Evolutionary conservation across 345 rosid species (phyloP).

Genomic region (Linum tenue): DNA sequence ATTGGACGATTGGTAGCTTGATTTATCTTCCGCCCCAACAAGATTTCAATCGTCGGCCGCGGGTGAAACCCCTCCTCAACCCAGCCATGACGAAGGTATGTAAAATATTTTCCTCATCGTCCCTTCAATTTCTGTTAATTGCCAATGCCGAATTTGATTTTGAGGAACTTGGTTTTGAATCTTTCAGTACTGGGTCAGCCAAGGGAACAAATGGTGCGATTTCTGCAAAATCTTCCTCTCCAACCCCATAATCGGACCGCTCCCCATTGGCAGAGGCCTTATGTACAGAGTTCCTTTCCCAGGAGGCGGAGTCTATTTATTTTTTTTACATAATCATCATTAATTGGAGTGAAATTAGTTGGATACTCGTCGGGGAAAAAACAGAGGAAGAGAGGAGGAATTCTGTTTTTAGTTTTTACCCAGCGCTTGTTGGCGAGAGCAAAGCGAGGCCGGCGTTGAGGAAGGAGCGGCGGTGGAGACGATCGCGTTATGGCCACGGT

Average conservation of each 20-base stretch:
- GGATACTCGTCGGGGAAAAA: background rate
- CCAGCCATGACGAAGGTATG: constrained; percentile 70
- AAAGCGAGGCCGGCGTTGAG: no score
- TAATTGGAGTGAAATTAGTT: background rate
- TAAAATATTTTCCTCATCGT: no score
- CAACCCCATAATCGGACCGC: constrained; percentile 21
- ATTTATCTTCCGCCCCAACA: no score
- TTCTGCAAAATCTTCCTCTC: constrained; percentile 81
- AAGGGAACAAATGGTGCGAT: constrained; percentile 96
- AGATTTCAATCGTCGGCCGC: background rate
- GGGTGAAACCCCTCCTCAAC: constrained; percentile 5
- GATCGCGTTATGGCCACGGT: no score
- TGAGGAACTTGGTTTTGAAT: background rate
- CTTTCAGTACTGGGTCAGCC: constrained; percentile 90
- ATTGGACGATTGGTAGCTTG: no score
- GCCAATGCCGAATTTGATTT: background rate
- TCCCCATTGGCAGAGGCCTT: constrained; percentile 5
- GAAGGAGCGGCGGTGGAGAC: no score
- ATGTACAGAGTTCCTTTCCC: constrained; percentile 10
- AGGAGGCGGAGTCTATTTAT: constrained; percentile 6
- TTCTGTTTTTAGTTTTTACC: background rate
- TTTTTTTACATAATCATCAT: no score
- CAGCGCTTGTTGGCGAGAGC: constrained; percentile 8
- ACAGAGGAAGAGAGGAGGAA: background rate
- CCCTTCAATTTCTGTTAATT: no score